Conservation (phyloP, 805 yeast species). For the Komagataella phaffii region DNA sequence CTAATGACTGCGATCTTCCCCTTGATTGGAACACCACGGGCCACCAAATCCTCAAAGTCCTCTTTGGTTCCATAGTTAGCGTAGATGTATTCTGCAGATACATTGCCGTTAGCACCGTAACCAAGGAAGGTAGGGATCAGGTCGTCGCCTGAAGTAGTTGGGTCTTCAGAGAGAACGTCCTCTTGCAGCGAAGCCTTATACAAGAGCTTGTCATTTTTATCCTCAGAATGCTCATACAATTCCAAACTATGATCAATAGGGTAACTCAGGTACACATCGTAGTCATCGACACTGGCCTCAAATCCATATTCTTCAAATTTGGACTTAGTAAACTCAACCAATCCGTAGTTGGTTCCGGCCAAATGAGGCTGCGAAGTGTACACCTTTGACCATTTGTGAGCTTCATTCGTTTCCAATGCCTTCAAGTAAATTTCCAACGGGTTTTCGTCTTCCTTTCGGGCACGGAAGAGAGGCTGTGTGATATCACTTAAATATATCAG, state of each 20-base stretch:
- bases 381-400: constrained; percentile 38
- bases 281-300: constrained; percentile 35
- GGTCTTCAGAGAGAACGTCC: constrained; percentile 33
- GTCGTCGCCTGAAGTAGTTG: constrained; percentile 29
- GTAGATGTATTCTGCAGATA: constrained; percentile 49
- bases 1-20: constrained; percentile 56
- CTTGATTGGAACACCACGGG: constrained; percentile 31
- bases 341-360: constrained; percentile 36
- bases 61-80: constrained; percentile 56
- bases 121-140: constrained; percentile 65
- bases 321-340: constrained; percentile 47
- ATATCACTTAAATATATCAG: neutral
- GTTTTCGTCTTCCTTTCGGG: neutral
- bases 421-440: constrained; percentile 8
- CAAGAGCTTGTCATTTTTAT: constrained; percentile 15
- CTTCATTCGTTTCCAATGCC: constrained; percentile 20
- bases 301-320: constrained; percentile 53
- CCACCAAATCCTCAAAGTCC: constrained; percentile 38
- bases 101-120: constrained; percentile 65
- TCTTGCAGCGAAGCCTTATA: constrained; percentile 42
- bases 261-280: constrained; percentile 49
- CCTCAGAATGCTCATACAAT: constrained; percentile 17
- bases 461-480: neutral
- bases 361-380: constrained; percentile 44
- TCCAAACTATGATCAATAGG: constrained; percentile 43